Evolutionary conservation across 176 grass and related monocot species (phyloP).

Genomic region (Triticum turgidum): DNA sequence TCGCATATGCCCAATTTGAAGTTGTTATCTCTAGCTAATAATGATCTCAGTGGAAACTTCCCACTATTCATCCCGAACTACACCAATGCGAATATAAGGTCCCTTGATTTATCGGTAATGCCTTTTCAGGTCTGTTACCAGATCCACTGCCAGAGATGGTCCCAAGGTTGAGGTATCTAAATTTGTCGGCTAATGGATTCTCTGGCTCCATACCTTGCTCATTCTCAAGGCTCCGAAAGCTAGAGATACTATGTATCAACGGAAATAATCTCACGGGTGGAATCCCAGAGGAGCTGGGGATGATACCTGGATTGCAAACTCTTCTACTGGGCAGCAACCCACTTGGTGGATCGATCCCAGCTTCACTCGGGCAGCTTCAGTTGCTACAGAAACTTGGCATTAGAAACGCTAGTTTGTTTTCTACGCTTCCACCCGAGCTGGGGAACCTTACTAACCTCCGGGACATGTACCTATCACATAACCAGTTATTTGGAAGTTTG

Average conservation of each 20-base stretch:
- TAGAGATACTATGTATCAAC: too few relatives aligned
- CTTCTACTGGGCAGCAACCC: too few relatives aligned
- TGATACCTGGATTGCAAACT: not conserved
- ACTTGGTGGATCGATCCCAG: not conserved
- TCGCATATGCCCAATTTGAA: not conserved
- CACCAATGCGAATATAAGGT: not conserved
- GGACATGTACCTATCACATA: not conserved
- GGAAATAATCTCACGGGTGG: too few relatives aligned
- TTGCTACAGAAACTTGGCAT: not conserved
- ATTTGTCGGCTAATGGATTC: not conserved
- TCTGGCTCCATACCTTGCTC: not conserved
- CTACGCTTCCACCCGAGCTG: not conserved
- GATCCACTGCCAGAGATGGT: not conserved
- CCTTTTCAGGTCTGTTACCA: not conserved
- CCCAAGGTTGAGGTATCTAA: not conserved
- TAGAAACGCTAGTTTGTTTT: not conserved
- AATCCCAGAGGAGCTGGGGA: too few relatives aligned
- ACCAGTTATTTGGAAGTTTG: not conserved
- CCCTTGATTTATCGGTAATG: not conserved
- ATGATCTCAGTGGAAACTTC: not conserved
- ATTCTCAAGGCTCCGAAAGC: too few relatives aligned
- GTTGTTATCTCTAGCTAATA: not conserved
- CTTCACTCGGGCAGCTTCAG: slow-evolving; percentile 10
- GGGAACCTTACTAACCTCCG: not conserved
- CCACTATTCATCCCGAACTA: not conserved